Percentiles rank a stretch among this genome's conserved stretches.
Evolutionary conservation across 495 filamentous ascomycete species (phyloP).

Genomic region (Aspergillus diversus): DNA sequence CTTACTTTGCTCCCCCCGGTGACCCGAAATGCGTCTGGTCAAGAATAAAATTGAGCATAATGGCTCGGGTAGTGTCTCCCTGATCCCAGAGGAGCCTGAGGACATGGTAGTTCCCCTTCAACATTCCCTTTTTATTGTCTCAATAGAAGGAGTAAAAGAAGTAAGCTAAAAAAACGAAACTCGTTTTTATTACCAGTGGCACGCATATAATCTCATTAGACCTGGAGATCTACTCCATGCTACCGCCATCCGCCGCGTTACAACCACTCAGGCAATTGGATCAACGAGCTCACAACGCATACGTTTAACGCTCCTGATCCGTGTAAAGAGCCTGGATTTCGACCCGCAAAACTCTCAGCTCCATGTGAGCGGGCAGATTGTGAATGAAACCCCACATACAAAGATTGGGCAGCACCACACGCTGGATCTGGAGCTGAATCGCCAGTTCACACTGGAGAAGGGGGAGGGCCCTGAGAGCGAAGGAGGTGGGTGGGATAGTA

Average conservation of each 20-base stretch:
- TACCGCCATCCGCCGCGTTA: constrained; percentile 80
- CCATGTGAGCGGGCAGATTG: constrained; percentile 81
- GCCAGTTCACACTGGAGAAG: constrained; percentile 85
- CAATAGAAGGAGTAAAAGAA: background rate
- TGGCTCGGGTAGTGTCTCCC: constrained; percentile 76
- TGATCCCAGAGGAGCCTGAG: constrained; percentile 89
- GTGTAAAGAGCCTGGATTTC: constrained; percentile 84
- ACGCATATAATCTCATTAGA: constrained; percentile 92
- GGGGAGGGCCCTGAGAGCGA: constrained; percentile 45
- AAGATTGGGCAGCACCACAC: constrained; percentile 88
- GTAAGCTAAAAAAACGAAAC: background rate
- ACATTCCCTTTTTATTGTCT: background rate
- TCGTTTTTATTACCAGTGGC: constrained; percentile 65
- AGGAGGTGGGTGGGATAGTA: constrained; percentile 84
- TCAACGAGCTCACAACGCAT: constrained; percentile 75
- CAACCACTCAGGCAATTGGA: constrained; percentile 68
- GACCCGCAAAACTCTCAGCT: constrained; percentile 82
- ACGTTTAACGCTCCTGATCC: constrained; percentile 76
- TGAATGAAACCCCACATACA: constrained; percentile 81
- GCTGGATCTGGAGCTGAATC: constrained; percentile 83
- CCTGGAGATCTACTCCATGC: constrained; percentile 78
- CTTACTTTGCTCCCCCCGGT: background rate
- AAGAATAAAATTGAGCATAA: constrained; percentile 74
- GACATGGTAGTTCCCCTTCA: constrained; percentile 72
- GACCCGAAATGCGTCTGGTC: constrained; percentile 65